phyloP scores from a whole-genome alignment of 148 eudicot genomes.

The Spergularia bocconei region DNA sequence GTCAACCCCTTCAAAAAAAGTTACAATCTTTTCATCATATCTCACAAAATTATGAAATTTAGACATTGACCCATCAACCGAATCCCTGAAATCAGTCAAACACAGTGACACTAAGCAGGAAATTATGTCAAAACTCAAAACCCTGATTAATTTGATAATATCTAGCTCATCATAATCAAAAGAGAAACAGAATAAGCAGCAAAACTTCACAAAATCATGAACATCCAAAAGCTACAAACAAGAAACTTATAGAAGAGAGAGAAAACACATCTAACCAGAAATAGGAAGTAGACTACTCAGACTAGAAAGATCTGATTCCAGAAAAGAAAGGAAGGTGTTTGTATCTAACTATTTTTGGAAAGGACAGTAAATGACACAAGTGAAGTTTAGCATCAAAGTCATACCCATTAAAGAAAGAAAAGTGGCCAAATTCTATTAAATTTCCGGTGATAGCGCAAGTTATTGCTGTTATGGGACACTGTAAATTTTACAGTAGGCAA shows the following conservation, averaged over 20 bases:
- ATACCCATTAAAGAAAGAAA: slow-evolving; percentile 15
- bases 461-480: no score
- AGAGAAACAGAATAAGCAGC: not conserved
- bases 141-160: not conserved
- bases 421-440: no score
- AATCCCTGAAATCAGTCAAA: not conserved
- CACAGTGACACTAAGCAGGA: not conserved
- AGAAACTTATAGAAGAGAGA: not conserved
- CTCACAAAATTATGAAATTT: no score
- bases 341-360: slow-evolving; percentile 1
- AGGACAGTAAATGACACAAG: slow-evolving; percentile 25
- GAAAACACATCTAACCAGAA: slow-evolving; percentile 10
- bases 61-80: not conserved
- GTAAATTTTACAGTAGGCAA: no score
- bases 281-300: slow-evolving; percentile 17
- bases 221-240: not conserved
- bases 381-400: not conserved
- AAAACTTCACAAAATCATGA: not conserved
- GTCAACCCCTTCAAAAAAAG: slow-evolving; percentile 7
- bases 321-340: not conserved
- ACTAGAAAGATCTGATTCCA: slow-evolving; percentile 23
- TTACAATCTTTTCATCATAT: not conserved
- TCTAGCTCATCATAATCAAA: not conserved
- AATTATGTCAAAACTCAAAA: not conserved
- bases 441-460: no score